Base-by-base conservation (phyloP, 805 yeast genomes). In the Jamesozyma jinghongensis region DNA sequence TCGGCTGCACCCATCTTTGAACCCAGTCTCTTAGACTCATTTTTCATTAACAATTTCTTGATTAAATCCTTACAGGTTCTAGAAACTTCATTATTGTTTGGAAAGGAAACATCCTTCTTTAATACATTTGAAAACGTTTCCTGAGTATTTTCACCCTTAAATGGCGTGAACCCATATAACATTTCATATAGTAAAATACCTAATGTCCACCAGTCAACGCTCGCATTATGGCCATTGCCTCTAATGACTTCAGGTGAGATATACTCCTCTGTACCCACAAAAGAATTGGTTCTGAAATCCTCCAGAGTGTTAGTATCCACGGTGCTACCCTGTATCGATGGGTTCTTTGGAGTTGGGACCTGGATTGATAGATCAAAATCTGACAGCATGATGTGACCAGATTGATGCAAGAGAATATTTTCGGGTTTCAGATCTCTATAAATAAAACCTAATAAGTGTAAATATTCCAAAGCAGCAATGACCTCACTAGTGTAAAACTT, bases 181-280 rank as follows among this genome's bases (percentile, higher is more conserved):
- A 92, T 92, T 58, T 92, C 99, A 62, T 78, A 94, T 19, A 87
- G 68, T 53, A 92, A 71, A 17, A 92, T 87, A 3, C 99, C 99
- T 49, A 92, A 67, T 0, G 98, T 92, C 99, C 99, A 92, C 98
- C 98, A 92, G 62, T 92, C 99, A 14, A 92, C 98, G 0, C 97
- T 96, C 6, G 90, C 81, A 1, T 97, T 90, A 54, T 92, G 99
- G 2, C 98, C 98, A 52, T 88, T 85, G 1, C 97, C 97, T 59
- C 92, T 70, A 40, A 92, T 92, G 4, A 92, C 98, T 56, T 92
- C 99, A 0, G 99, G 99, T 0, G 99, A 97, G 54, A 92, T 87
- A 61, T 92, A 92, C 59, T 92, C 99, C 58, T 92, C 99, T 0
- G 99, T 92, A 1, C 99, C 99, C 28, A 92, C 99, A 69, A 92